Evolutionary conservation across 1,284 basidiomycete genomes (phyloP), one percentile per base, ranked within the genome.

Genomic region (Fomitopsis pinicola): DNA sequence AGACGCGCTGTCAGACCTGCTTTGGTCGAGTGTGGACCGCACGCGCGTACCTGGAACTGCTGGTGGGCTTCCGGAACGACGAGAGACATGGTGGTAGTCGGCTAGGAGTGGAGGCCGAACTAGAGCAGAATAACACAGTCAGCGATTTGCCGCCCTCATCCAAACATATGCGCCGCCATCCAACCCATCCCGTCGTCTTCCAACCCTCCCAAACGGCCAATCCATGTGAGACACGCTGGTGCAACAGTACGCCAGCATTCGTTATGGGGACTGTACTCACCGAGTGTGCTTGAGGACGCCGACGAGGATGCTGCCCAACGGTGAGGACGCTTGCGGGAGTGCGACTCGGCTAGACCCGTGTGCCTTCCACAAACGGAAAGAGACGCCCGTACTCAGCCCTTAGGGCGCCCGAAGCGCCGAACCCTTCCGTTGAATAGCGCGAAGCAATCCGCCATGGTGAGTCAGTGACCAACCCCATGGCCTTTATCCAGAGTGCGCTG

Each of bases 51-150:
- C 83, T 95, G 94, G 80, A 95, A 96, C 80, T 96, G 93, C 76
- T 92, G 87, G 77, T 97, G 93, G 67, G 91, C 77, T 80, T 97
- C 95, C 62, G 94, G 95, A 62, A 95, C 87, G 74, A 95, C 94
- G 80, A 97, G 91, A 78, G 94, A 96, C 95, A 95, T 95, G 75
- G 52, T 76, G 72, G 63, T 56, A 62, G 63, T 58, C 57, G 61
- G 65, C 48, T 60, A 55, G 42, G 44, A 42, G 44, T 7, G 44
- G 17, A 8, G 26, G 44, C 42, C 40, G 28, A 12, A 40, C 42
- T 28, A 19, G n/a, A 26, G 30, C n/a, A 22, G 22, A 33, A 42
- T 3, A 9, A 50, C 33, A 14, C 12, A 50, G 50, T 56, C 36
- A 53, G 53, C 59, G 9, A 48, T 38, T 15, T 26, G 42, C 54